Evolutionary conservation across 2,329 filamentous ascomycete genomes (phyloP).

Genomic region (Penicillium verrucosum): DNA sequence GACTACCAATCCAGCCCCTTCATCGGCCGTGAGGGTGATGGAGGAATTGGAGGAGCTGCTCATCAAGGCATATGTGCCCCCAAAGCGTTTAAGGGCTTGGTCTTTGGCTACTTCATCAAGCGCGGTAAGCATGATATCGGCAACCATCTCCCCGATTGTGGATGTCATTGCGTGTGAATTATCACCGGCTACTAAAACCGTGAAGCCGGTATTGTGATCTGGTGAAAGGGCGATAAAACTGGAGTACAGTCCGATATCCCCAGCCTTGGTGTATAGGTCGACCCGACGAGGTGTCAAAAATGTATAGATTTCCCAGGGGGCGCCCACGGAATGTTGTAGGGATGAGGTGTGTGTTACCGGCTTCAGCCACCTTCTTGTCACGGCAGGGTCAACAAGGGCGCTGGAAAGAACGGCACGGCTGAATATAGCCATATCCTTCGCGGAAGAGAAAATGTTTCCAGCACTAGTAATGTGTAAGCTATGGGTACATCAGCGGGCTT

Average conservation of each 20-base stretch:
- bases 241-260: constrained; percentile 26
- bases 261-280: constrained; percentile 27
- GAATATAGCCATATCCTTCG: constrained; percentile 42
- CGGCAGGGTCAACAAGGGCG: constrained; percentile 32
- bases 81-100: constrained; percentile 19
- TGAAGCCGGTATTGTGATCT: constrained; percentile 27
- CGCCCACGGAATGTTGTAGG: constrained; percentile 38
- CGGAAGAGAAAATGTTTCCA: constrained; percentile 47
- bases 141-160: constrained; percentile 15
- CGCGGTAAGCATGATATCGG: constrained; percentile 14
- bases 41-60: constrained; percentile 10
- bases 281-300: constrained; percentile 15
- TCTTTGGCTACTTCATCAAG: constrained; percentile 24
- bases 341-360: constrained; percentile 41
- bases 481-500: too few relatives aligned
- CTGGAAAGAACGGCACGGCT: constrained; percentile 45
- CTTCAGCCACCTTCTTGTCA: constrained; percentile 48
- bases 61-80: constrained; percentile 15
- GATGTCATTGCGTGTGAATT: constrained; percentile 8
- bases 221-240: constrained; percentile 24
- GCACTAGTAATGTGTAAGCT: constrained; percentile 23
- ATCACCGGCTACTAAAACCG: constrained; percentile 20
- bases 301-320: constrained; percentile 45
- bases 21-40: constrained; percentile 21
- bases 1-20: constrained; percentile 17